Evolutionary conservation across 2,329 filamentous ascomycete species (phyloP), one percentile per base, ranked within the genome.

Genomic region (Verticillium isaacii): DNA sequence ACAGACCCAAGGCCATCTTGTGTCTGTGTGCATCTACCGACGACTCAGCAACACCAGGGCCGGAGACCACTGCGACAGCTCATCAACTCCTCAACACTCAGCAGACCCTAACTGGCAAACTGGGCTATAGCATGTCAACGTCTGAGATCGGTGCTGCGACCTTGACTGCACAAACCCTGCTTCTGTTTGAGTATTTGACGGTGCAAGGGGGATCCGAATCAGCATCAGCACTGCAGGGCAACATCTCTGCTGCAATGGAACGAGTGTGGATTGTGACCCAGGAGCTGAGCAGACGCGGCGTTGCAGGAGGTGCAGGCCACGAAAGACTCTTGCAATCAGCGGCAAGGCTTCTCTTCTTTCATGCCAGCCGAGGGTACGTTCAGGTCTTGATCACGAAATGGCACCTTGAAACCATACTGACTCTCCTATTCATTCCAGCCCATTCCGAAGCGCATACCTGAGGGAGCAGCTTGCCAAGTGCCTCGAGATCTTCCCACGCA

Each of bases 271-370:
- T 66, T 11, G 79, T 76, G 62, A 83, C 80, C 9, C 66, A 69
- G 1, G 79, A 80, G 3, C 73, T 86, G 5, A 68, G 71, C 5
- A 70, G 75, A 2, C 77, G 76, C 37, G 69, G 72, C 7, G 66
- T 73, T 6, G 69, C 67, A 6, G 56, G 65, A 0, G 73, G 75
- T 8, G 65, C 74, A 0, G 69, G 76, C 2, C 82, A 86, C 41
- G 90, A 96, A 72, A 76, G 83, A 0, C 75, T 92, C 0, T 83
- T 93, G 17, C 91, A 96, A 75, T 82, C 82, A 61, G 85, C 87
- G 34, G 82, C 89, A 6, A 82, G 79, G 9, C 75, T 97, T 0
- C 74, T 97, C 1, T 85, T 86, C 63, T 75, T 86, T 64, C 88
- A 96, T 72, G 80, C 88, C 45, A 82, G 79, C 2, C 80, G 82